Evolutionary conservation across 805 yeast species (phyloP).

Genomic region (Lipomyces orientalis): DNA sequence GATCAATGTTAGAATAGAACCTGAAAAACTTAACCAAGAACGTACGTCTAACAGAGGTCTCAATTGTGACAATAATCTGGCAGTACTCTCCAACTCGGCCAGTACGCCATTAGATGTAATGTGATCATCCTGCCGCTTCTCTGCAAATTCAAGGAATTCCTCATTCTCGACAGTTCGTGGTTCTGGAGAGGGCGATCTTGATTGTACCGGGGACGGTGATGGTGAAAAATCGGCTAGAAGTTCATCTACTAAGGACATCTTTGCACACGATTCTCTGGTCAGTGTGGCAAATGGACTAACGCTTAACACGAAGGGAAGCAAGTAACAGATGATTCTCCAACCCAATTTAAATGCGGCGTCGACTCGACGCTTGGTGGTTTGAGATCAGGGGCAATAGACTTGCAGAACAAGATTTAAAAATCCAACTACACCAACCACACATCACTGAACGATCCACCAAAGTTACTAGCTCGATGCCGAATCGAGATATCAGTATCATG

Average conservation of each 20-base stretch:
- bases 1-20: neutral
- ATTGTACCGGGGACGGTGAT: constrained; percentile 24
- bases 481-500: neutral
- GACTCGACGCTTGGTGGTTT: too few relatives aligned
- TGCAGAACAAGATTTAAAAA: neutral
- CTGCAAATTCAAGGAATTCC: neutral
- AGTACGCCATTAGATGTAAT: constrained; percentile 8
- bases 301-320: neutral
- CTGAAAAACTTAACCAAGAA: neutral
- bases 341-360: too few relatives aligned
- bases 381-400: neutral
- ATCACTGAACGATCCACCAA: neutral
- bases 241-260: constrained; percentile 49
- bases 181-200: constrained; percentile 25
- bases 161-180: constrained; percentile 6
- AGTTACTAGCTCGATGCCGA: neutral
- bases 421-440: neutral
- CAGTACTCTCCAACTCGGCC: constrained; percentile 28
- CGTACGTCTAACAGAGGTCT: constrained; percentile 23
- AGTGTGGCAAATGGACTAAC: neutral
- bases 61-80: constrained; percentile 22
- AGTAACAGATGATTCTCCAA: too few relatives aligned
- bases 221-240: constrained; percentile 48
- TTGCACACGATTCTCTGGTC: neutral
- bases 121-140: constrained; percentile 27